These are phyloP conservation scores for Solanum okadae DNA, from an alignment of 257 asterid species.

Conservation along the genomic window DNA sequence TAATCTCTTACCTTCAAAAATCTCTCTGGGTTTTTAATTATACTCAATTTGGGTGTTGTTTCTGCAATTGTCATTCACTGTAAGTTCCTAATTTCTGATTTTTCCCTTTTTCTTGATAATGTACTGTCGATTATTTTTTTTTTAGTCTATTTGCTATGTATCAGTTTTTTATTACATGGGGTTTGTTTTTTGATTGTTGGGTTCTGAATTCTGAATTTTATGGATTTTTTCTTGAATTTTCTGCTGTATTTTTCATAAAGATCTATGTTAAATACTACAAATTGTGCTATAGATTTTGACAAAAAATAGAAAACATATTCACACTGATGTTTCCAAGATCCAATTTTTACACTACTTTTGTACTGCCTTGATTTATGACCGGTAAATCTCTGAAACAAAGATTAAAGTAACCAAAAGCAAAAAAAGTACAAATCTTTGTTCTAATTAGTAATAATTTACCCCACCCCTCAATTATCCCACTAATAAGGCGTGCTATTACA, in stretches of 20 bases:
- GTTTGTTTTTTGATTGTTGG: not conserved
- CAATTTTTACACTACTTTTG: not conserved
- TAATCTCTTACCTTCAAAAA: not conserved
- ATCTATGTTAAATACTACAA: not conserved
- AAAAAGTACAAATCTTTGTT: not conserved
- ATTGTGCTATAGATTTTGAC: not conserved
- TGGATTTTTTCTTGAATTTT: not conserved
- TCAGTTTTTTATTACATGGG: not conserved
- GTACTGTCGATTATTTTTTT: not conserved
- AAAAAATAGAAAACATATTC: not conserved
- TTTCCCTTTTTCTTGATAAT: not conserved
- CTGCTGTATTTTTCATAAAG: not conserved
- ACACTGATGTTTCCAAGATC: not conserved
- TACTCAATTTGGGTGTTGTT: not conserved
- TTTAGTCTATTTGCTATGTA: not conserved
- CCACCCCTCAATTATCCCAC: not conserved
- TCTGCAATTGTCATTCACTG: not conserved
- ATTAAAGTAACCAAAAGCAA: not conserved
- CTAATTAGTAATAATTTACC: not conserved
- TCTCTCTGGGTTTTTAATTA: not conserved
- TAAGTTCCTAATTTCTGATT: not conserved
- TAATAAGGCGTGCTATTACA: not conserved
- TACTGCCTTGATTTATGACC: not conserved
- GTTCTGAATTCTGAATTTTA: not conserved
- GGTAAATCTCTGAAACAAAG: not conserved